Evolutionary conservation across 345 rosid genomes (phyloP), one percentile per base, ranked within the genome.

Genomic region (Trapa incisa): DNA sequence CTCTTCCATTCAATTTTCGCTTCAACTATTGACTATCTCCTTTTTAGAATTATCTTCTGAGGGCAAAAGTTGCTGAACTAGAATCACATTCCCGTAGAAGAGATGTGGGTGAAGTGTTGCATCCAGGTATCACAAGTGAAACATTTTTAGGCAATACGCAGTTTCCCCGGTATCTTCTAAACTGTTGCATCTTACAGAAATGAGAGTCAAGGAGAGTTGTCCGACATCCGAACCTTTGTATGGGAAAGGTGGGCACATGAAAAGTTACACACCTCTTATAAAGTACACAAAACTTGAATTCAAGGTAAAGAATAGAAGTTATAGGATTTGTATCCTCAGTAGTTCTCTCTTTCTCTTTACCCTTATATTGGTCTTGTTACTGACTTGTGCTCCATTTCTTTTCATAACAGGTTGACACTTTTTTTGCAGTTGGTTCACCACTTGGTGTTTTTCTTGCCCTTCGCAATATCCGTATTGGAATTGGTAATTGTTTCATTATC

Each of bases 391-490:
- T 45, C 61, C 9, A 32, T 64, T 43, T 69, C 64, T 58, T 73
- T 3, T 62, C 73, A 65, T 57, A 43, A 77, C 80, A 94, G 99
- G 95, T 94, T 70, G 97, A 94, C 78, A 94, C 99, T 43, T 94
- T 89, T 80, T 94, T 87, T 75, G 97, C 99, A 12, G 99, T 94
- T 78, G 99, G 99, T 72, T 91, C 99, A 22, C 99, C 99, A 70
- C 87, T 94, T 69, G 97, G 99, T 76, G 97, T 91, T 77, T 94
- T 94, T 76, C 97, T 94, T 62, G 84, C 96, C 37, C 96, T 94
- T 69, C 87, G 97, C 38, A 94, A 94, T 76, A 69, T 89, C 70
- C 97, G 96, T 47, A 80, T 94, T 73, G 99, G 99, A 65, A 73
- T 89, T 53, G 96, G 97, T 94, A 91, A 71, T 68, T 57, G 37